These are phyloP conservation scores for Aspergillus brunneoviolaceus DNA, from an alignment of 2,329 filamentous ascomycete species.

Conservation along the genomic window DNA sequence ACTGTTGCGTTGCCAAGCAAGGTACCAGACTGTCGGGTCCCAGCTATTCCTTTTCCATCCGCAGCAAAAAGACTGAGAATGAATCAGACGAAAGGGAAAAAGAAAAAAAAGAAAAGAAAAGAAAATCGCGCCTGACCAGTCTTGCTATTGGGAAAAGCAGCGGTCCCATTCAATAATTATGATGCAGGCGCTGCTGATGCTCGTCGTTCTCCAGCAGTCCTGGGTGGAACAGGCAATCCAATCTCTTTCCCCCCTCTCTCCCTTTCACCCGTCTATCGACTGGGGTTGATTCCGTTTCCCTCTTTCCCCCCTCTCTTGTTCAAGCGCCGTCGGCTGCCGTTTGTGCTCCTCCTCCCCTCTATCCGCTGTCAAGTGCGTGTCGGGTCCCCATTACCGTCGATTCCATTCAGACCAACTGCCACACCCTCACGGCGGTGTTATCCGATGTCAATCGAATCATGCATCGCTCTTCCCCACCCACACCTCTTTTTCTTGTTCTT, in stretches of 20 bases:
- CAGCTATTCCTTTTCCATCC: conserved; percentile 27
- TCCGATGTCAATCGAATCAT: conserved; percentile 14
- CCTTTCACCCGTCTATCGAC: conserved; percentile 3
- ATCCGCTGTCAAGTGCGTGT: neutral
- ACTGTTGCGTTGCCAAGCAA: conserved; percentile 36
- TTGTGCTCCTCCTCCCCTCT: conserved; percentile 1
- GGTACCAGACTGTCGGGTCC: conserved; percentile 35
- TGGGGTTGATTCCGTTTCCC: neutral
- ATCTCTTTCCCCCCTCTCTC: neutral
- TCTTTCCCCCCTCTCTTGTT: neutral
- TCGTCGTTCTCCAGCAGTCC: conserved; percentile 7
- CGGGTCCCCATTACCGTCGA: neutral
- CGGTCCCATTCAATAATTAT: conserved; percentile 10
- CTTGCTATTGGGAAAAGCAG: conserved; percentile 18
- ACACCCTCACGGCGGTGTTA: neutral
- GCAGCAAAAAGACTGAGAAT: conserved; percentile 11
- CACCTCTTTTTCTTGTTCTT: neutral
- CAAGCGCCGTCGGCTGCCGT: neutral
- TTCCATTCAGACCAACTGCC: neutral
- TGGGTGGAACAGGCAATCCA: neutral
- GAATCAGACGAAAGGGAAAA: neutral
- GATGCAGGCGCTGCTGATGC: conserved; percentile 12
- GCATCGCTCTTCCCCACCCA: neutral
- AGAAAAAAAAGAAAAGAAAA: conserved; percentile 9
- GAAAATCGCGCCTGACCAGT: conserved; percentile 15